Conservation (phyloP, 2,329 filamentous ascomycete species). For the Talaromyces sp. region DNA sequence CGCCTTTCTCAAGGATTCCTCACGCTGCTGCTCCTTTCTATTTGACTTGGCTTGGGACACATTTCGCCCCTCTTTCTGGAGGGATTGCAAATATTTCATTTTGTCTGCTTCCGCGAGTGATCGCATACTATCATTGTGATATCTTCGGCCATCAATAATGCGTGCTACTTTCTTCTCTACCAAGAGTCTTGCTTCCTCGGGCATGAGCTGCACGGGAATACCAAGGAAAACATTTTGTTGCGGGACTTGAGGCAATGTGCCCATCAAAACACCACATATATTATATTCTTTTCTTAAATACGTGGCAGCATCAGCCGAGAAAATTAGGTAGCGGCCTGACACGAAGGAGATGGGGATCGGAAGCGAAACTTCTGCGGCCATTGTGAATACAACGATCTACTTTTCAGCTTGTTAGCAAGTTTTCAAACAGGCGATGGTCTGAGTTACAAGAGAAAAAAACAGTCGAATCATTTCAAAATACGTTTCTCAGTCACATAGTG, state of each 20-base stretch:
- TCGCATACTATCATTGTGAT: constrained; percentile 64
- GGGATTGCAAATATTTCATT: constrained; percentile 57
- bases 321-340: constrained; percentile 79
- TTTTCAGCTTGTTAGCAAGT: constrained; percentile 8
- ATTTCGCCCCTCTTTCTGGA: constrained; percentile 55
- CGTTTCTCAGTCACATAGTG: constrained; percentile 44
- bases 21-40: constrained; percentile 50
- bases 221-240: constrained; percentile 94
- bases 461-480: constrained; percentile 35
- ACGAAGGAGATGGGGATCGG: constrained; percentile 78
- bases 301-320: constrained; percentile 77
- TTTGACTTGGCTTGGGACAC: constrained; percentile 46
- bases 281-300: constrained; percentile 74
- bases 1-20: constrained; percentile 51
- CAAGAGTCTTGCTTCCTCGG: constrained; percentile 81
- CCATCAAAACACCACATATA: constrained; percentile 81
- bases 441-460: constrained; percentile 19
- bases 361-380: constrained; percentile 43
- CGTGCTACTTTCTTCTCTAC: constrained; percentile 73
- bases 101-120: constrained; percentile 57
- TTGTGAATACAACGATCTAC: constrained; percentile 20
- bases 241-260: constrained; percentile 84
- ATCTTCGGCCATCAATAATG: constrained; percentile 73
- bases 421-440: neutral
- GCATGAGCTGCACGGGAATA: constrained; percentile 81